Evolutionary conservation across 768 basidiomycete genomes (phyloP), one percentile per base, ranked within the genome.

Genomic region (Tylopilus felleus): DNA sequence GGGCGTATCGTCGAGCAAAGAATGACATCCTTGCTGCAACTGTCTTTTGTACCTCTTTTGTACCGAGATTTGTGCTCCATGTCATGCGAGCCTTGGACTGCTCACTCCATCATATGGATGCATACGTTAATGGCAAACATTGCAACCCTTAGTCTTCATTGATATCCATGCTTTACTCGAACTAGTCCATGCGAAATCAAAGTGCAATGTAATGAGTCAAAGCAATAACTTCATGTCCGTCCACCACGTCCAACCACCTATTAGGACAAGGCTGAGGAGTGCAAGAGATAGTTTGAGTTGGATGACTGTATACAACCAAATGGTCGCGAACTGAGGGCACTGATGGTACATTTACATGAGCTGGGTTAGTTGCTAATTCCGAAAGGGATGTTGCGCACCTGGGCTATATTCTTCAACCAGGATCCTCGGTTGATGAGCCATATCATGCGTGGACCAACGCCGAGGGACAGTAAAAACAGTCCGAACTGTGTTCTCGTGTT

Each of bases 1-100:
- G 71, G 86, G 87, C 84, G 87, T 89, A 89, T 89, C 69, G 75
- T 85, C 81, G 84, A 85, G 86, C 88, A 80, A 61, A 88, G 36
- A 88, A 73, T 51, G 51, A 73, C 12, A 23, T 43, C 13, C 23
- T 46, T 38, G 38, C 48, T 23, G 3, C 27, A 33, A 21, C 1
- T 22, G 21, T 55, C 25, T 36, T 10, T 13, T 19, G 5, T 35
- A 19, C 42, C 25, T 21, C 25, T 40, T 44, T 10, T 12, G 13
- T 51, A n/a, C 48, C 17, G 31, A 49, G 22, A 44, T 13, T 43
- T 33, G 16, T 35, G 29, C 25, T 3, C 51, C 22, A 47, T 59
- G 43, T 46, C 12, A 17, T 29, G 50, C 22, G 49, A 53, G 46
- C 27, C 40, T 48, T 46, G 19, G 3, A 17, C 19, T 3, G 39